Evolutionary conservation across 176 grass and related monocot species (phyloP), one percentile per base, ranked within the genome.

Genomic region (Carex scoparia): DNA sequence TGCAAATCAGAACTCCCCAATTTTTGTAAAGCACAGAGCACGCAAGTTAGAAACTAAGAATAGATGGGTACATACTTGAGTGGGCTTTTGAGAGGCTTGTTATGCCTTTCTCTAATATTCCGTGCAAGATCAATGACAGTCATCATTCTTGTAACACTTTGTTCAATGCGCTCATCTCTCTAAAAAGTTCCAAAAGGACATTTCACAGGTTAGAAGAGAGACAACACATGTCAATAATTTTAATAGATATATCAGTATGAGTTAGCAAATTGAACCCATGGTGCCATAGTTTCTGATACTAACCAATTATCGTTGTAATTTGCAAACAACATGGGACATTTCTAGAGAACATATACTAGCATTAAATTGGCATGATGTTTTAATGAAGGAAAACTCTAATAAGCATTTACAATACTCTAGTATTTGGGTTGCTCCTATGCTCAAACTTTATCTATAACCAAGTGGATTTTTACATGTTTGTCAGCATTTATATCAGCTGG

Each of bases 121-220:
- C 96, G 93, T 15, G 88, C 93, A 69, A 99, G 91, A 89, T 99
- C 96, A 86, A 99, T 99, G 61, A 99, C 92, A 83, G 96, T 99
- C 87, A 95, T 95, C 93, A 95, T 99, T 88, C 96, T 95, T 60
- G 65, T 89, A 27, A 99, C 96, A 87, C 96, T 99, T 92, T 87
- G 93, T 62, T 99, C 96, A 87, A 95, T 94, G 69, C 96, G 93
- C 71, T 99, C 93, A 71, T 95, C 93, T 90, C 96, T 99, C 96
- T 99, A 69, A 84, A 90, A 69, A 81, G 65, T 2, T 61, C 67
- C 87, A 73, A 79, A 79, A 65, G 58, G n/a, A 65, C 27, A 42
- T 7, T 54, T 78, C 46, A 55, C 44, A 69, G 12, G 66, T 38
- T 54, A 72, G 15, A 72, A 72, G 65, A 69, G 65, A 72, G 16